Base-by-base conservation (phyloP, 306 rosid species). In the Parietaria judaica region DNA sequence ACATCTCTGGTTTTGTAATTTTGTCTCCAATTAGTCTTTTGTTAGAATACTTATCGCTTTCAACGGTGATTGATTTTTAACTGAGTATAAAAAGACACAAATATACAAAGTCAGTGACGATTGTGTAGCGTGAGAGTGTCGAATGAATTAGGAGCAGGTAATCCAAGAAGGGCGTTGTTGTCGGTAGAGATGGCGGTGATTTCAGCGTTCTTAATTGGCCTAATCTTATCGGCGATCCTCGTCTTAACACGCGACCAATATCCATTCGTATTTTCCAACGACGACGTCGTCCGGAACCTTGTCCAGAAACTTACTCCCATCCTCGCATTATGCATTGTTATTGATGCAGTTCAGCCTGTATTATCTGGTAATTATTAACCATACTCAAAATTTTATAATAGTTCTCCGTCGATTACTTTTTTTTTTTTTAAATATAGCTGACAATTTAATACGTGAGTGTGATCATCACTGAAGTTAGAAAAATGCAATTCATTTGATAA, bases 151-250 rank as follows among this genome's bases (percentile, higher is more conserved):
- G 97, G 97, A 0, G 97, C 89, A 60, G 69, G 64, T 34, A 96
- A 87, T 47, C 96, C 97, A 47, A 85, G 96, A 80, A 70, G 88
- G 3, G 97, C 96, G 9, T 83, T 63, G 64, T 90, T 85, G 64
- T 83, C 96, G 31, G 51, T 83, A 0, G 79, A 78, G 41, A 95
- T 90, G 37, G 94, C 97, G 0, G 87, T 85, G 15, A 52, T 76
- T 5, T 72, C 83, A 0, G 72, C 97, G 0, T 70, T 61, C 34
- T 0, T 81, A 0, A 44, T 87, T 0, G 90, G 85, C 23, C 8
- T 80, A 3, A 0, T 73, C 5, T 63, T 90, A 7, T 65, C 91
- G 0, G 3, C 79, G 8, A 4, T 83, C 60, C 76, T 90, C 4
- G 70, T 87, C 14, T 7, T 73, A 64, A 56, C 66, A 38, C 60